Evolutionary conservation across 257 asterid species (phyloP).

Genomic region (Coffea eugenioides): DNA sequence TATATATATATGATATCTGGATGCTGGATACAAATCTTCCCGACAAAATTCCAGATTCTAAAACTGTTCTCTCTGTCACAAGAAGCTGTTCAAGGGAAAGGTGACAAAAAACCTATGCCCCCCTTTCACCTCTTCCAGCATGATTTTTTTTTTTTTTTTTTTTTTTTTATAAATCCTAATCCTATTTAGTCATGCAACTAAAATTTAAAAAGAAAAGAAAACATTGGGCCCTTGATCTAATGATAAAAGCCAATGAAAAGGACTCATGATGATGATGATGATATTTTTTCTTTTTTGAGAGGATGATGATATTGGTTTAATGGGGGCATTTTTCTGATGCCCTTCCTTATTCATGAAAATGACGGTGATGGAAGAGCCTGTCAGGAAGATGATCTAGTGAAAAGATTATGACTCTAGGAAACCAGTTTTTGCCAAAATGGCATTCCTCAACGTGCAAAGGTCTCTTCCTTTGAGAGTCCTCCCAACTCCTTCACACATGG

Average conservation of each 20-base stretch:
- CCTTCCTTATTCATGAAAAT: not conserved
- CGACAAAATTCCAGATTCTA: constrained; percentile 23
- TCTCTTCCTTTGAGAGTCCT: constrained; percentile 78
- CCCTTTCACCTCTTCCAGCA: not conserved
- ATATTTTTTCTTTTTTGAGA: no score
- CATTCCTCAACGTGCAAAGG: constrained; percentile 51
- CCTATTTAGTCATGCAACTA: not conserved
- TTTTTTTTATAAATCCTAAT: not conserved
- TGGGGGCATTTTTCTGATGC: not conserved
- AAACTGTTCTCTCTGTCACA: not conserved
- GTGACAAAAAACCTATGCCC: not conserved
- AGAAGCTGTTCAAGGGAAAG: not conserved
- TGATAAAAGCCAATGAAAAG: no score
- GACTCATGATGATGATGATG: not conserved
- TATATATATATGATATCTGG: not conserved
- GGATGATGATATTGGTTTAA: not conserved
- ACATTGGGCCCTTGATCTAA: constrained; percentile 2
- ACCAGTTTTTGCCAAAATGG: constrained; percentile 61
- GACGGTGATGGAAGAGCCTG: not conserved
- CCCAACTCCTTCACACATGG: constrained; percentile 77
- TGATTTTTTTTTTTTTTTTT: no score
- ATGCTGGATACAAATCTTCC: constrained; percentile 17
- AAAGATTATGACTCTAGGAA: constrained; percentile 40
- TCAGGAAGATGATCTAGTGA: not conserved
- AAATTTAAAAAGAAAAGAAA: not conserved